Base-by-base conservation (phyloP, 371 early-diverging fungal genomes). In the Mortierella sp. region DNA sequence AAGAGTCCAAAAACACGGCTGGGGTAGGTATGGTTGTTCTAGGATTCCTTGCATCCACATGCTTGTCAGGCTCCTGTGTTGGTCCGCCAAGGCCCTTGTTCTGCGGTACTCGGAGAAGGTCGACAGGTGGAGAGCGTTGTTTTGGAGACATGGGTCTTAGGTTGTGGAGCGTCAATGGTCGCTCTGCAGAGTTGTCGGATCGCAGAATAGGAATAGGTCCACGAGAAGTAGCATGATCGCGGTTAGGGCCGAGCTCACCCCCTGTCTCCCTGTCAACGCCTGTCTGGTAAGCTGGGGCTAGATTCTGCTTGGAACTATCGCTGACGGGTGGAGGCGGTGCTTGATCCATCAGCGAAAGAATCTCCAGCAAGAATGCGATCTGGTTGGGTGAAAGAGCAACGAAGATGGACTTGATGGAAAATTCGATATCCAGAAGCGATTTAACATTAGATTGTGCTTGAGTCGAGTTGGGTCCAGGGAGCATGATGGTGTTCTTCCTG, bases 301-400 rank as follows among this genome's bases (percentile, higher is more conserved):
- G 3, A 8, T 24, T 72, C 27, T 54, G 49, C 29, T 63, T 75
- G 24, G n/a, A 63, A 10, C n/a, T 27, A 1, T 35, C 70, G 29
- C 16, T 74, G 18, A 8, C 24, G 2, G 78, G 77, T 11, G 38
- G 27, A 16, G 63, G 29, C 27, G 78, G 63, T 7, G 76, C 77
- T 41, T 70, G 60, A 2, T 75, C 78, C 74, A 81, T 84, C 12
- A 83, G 21, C 32, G 71, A 71, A 29, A 83, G 82, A 4, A 88
- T 79, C 46, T 88, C 88, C 44, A 81, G 72, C 29, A 88, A 55
- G 74, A 83, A 88, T 10, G 82, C 87, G 35, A 88, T 72, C 46
- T 88, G 88, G 27, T 75, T 84, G 24, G 88, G 88, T 4, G 87
- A 83, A 35, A 88, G 71, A 10, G 78, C 87, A 14, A 87, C 71